Base-by-base conservation (phyloP, 805 yeast genomes). In the Hanseniaspora vineae region DNA sequence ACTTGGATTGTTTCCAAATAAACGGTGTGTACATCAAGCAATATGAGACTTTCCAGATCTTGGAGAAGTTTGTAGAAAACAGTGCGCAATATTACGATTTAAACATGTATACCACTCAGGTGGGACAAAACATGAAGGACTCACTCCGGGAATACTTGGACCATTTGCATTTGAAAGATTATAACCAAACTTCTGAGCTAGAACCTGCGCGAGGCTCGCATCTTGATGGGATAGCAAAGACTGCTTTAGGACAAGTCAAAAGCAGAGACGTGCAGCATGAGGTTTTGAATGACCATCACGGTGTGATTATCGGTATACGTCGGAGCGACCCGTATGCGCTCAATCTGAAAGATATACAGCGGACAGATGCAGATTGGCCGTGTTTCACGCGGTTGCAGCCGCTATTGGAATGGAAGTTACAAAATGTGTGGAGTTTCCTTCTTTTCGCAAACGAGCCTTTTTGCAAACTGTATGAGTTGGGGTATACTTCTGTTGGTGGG, bases 291-390 rank as follows among this genome's bases (percentile, higher is more conserved):
- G 85, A n/a, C 73, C 29, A 23, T 23, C 29, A 76, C 56, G 82
- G 90, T 2, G 80, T 92, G 0, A 71, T 90, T 29, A 90, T 92
- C 4, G 98, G 98, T 0, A 85, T 87, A 31, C 71, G 98, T 47
- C 72, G 83, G 49, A 78, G 86, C 2, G 98, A 92, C 60, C 97
- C 98, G 0, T 84, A 73, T 62, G 92, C 95, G 0, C 68, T 66
- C 2, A 54, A 67, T 18, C 67, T 90, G 43, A 51, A 66, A 29
- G 71, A 75, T 42, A 73, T 85, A 46, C 94, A 87, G 58, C 64
- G 58, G 39, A 92, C 98, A 0, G 96, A 90, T 58, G 81, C 80
- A 50, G 80, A 87, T 49, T 92, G 97, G 97, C 98, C 98, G 4
- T 66, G 71, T 29, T 90, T 92, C 59, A 65, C 81, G 52, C 66